phyloP scores from a whole-genome alignment of 768 basidiomycete species.

The Aureoboletus auriporus region DNA sequence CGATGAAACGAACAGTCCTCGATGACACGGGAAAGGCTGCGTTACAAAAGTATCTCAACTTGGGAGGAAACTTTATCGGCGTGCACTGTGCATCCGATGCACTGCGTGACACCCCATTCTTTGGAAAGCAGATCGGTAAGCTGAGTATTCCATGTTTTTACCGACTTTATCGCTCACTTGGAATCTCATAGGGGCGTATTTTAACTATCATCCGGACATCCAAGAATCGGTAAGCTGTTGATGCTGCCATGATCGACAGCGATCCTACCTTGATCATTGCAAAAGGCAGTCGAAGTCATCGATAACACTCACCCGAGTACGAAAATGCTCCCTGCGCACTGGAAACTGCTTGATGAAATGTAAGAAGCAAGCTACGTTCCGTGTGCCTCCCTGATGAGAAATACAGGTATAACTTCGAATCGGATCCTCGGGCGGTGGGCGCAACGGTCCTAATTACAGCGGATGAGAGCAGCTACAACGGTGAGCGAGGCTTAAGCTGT shows the following conservation, averaged over 20 bases:
- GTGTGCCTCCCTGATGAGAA: slow-evolving; percentile 10
- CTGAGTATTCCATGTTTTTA: background rate
- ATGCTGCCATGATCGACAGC: background rate
- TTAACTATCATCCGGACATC: slow-evolving; percentile 66
- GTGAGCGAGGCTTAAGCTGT: slow-evolving; percentile 32
- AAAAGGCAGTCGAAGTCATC: slow-evolving; percentile 55
- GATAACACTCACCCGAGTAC: slow-evolving; percentile 61
- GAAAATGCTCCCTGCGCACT: slow-evolving; percentile 44
- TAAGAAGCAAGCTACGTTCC: slow-evolving; percentile 26
- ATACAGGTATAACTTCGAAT: slow-evolving; percentile 65
- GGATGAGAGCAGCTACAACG: slow-evolving; percentile 59
- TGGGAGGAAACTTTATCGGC: slow-evolving; percentile 68
- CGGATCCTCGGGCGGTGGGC: slow-evolving; percentile 62
- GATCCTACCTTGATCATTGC: background rate
- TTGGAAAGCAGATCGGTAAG: slow-evolving; percentile 52
- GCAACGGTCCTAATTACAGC: slow-evolving; percentile 62
- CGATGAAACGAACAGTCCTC: slow-evolving; percentile 38
- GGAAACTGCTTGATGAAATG: slow-evolving; percentile 61
- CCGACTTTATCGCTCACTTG: background rate
- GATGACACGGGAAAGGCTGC: slow-evolving; percentile 56
- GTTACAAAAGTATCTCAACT: slow-evolving; percentile 59
- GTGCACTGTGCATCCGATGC: slow-evolving; percentile 65
- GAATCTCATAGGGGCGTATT: slow-evolving; percentile 48
- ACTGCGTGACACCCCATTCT: slow-evolving; percentile 55
- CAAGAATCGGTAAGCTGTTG: slow-evolving; percentile 53